Base-by-base conservation (phyloP, 2,329 filamentous ascomycete species). In the Periconia digitata region DNA sequence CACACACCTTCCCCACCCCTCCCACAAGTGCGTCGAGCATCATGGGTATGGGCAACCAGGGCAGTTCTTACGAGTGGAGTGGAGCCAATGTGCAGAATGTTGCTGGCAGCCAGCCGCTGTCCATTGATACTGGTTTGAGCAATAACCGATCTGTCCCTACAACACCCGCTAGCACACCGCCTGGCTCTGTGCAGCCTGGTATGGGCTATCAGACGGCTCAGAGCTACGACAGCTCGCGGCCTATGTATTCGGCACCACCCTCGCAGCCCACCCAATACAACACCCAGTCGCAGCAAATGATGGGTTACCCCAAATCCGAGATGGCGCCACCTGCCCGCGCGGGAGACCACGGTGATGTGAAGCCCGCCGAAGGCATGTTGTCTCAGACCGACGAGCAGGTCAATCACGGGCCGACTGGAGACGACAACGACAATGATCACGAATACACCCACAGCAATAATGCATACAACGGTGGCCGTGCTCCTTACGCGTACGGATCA, bases 1-100 rank as follows among this genome's bases (percentile, higher is more conserved):
- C 91, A 15, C 89, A 96, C 70, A 95, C 91, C 2, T 96, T 96
- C 72, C 92, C 92, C 3, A 96, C 92, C 3, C 92, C 92, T 29
- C 92, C 92, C 1, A 90, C 92, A 0, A 96, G 90, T 69, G 89
- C 91, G n/a, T 94, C 91, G 0, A 90, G 90, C 71, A 84, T 95
- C 39, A 90, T 85, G 75, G 76, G 82, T 52, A 90, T 95, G 80
- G 85, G 85, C 39, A 82, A 82, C 56, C 85, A 87, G 34, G 87
- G 90, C 27, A 80, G 74, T 58, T 87, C 82, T 35, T 95, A 92
- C 70, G 87, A 92, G 66, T 96, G 92, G 89, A 79, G 82, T 72
- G 73, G 75, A 49, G 58, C 63, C 51, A 70, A 69, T 40, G 70
- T 72, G 20, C 69, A 72, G 21, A 73, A 63, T 32, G 62, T 74